Conservation (phyloP, 495 filamentous ascomycete genomes). For the Pseudoneurospora amorphoporcata region DNA sequence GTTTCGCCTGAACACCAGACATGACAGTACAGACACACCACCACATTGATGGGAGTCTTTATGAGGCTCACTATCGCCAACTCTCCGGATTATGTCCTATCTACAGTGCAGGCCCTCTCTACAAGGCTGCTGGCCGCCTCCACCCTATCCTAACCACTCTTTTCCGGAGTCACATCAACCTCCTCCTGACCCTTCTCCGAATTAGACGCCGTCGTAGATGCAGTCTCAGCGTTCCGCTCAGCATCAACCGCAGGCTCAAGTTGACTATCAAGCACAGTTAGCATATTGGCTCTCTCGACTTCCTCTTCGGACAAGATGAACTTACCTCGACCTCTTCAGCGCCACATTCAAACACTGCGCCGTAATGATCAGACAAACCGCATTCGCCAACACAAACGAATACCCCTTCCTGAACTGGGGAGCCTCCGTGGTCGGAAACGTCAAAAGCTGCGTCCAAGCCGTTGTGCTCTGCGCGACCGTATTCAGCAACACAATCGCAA, state of each 20-base stretch:
- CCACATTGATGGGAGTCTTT: background rate
- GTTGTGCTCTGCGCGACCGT: constrained; percentile 23
- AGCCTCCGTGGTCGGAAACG: constrained; percentile 22
- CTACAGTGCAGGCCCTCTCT: background rate
- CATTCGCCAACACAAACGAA: constrained; percentile 36
- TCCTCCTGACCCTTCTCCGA: background rate
- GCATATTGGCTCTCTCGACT: background rate
- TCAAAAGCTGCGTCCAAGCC: constrained; percentile 32
- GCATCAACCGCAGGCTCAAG: background rate
- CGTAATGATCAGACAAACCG: constrained; percentile 31
- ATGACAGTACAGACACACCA: background rate
- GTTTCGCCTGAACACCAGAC: background rate
- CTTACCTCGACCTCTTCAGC: constrained; percentile 20
- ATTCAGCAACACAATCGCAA: constrained; percentile 22
- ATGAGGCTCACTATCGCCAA: background rate
- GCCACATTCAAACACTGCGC: constrained; percentile 26
- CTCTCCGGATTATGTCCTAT: no score
- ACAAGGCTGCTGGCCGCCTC: accelerated
- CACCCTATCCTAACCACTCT: background rate
- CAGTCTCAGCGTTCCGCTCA: background rate
- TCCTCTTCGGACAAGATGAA: background rate
- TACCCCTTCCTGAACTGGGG: constrained; percentile 40
- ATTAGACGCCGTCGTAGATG: background rate
- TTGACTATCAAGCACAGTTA: background rate
- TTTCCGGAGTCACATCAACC: background rate